These are phyloP conservation scores for Stagonosporopsis tanaceti DNA, from an alignment of 2,329 filamentous ascomycete species.

Conservation along the genomic window DNA sequence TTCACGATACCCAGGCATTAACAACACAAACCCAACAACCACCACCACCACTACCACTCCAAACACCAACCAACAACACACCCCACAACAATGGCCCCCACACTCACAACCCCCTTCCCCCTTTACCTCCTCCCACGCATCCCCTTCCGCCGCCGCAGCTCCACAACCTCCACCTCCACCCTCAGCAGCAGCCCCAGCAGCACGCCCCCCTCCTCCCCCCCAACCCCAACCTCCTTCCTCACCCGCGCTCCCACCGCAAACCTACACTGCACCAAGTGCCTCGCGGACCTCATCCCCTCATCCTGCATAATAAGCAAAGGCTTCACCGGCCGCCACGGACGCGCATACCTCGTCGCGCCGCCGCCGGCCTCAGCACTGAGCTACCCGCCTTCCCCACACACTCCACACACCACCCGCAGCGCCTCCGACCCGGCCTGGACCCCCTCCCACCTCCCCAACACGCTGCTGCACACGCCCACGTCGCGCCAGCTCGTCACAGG, in stretches of 20 bases:
- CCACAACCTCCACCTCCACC: slow-evolving; percentile 45
- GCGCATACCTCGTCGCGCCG: slow-evolving; percentile 68
- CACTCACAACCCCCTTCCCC: slow-evolving; percentile 51
- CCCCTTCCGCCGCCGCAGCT: slow-evolving; percentile 53
- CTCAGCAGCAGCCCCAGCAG: slow-evolving; percentile 17
- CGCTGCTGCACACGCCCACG: slow-evolving; percentile 63
- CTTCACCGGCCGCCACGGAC: slow-evolving; percentile 70
- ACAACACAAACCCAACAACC: background rate
- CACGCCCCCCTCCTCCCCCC: slow-evolving; percentile 30
- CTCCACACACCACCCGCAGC: too few species aligned
- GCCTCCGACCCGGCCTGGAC: slow-evolving; percentile 11
- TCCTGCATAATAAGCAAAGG: slow-evolving; percentile 70
- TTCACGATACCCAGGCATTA: background rate
- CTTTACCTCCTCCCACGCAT: slow-evolving; percentile 50
- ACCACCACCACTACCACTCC: background rate
- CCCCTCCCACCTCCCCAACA: slow-evolving; percentile 63
- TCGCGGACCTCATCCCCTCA: slow-evolving; percentile 65
- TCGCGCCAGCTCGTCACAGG: slow-evolving; percentile 69
- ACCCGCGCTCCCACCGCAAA: slow-evolving; percentile 56
- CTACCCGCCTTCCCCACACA: slow-evolving; percentile 19
- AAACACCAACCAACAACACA: background rate
- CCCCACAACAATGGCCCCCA: slow-evolving; percentile 1
- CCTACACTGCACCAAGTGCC: slow-evolving; percentile 67
- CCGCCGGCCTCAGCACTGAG: slow-evolving; percentile 34
- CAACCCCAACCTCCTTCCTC: slow-evolving; percentile 38